Conservation (phyloP, 768 basidiomycete species). For the Mycena leptocephala region DNA sequence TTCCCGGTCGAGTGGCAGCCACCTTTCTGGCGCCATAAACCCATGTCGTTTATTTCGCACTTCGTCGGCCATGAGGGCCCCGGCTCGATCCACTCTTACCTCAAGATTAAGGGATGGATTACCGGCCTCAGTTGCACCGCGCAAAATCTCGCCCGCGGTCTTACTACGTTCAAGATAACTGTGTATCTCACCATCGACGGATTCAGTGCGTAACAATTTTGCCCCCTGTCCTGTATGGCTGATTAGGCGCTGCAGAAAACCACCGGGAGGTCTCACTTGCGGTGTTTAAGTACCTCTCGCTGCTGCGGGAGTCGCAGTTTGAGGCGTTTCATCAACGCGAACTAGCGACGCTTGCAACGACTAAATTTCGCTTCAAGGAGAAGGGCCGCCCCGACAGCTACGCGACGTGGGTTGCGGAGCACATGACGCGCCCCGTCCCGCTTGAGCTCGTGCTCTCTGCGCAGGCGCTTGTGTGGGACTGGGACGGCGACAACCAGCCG, state of each 20-base stretch:
- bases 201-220: slow-evolving; percentile 72
- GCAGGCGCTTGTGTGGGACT: slow-evolving; percentile 81
- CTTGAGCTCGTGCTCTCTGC: slow-evolving; percentile 82
- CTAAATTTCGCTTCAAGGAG: slow-evolving; percentile 90
- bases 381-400: slow-evolving; percentile 87
- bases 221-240: neutral
- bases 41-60: slow-evolving; percentile 82
- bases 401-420: slow-evolving; percentile 81
- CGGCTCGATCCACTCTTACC: slow-evolving; percentile 91
- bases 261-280: slow-evolving; percentile 80
- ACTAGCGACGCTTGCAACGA: slow-evolving; percentile 77
- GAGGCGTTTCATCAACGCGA: slow-evolving; percentile 85
- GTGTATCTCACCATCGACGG: slow-evolving; percentile 89
- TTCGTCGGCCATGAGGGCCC: slow-evolving; percentile 94
- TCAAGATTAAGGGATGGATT: slow-evolving; percentile 93
- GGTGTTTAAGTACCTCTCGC: slow-evolving; percentile 84
- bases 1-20: slow-evolving; percentile 86
- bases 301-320: slow-evolving; percentile 75
- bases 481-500: slow-evolving; percentile 68
- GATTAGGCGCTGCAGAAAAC: slow-evolving; percentile 66
- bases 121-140: slow-evolving; percentile 81
- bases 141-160: slow-evolving; percentile 83
- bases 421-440: slow-evolving; percentile 88
- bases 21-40: slow-evolving; percentile 84
- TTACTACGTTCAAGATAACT: slow-evolving; percentile 92